These are phyloP conservation scores for Cryomyces minteri DNA, from an alignment of 495 filamentous ascomycete species.

Conservation along the genomic window DNA sequence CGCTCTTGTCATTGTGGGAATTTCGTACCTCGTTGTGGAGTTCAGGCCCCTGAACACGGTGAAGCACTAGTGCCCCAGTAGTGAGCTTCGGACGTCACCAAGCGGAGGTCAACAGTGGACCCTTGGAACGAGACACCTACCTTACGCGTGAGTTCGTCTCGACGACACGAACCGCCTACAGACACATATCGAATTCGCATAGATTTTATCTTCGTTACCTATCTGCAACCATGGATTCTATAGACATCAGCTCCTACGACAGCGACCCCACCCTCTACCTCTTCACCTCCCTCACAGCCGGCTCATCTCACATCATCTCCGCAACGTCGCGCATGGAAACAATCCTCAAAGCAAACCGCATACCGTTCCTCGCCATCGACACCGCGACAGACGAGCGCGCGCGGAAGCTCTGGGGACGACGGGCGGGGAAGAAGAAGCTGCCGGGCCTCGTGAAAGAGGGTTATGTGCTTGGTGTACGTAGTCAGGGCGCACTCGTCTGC, in stretches of 20 bases:
- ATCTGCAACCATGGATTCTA: no score
- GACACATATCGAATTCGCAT: no score
- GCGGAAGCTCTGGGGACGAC: conserved; percentile 73
- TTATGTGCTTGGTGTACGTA: conserved; percentile 64
- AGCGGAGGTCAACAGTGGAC: no score
- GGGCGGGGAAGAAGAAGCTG: conserved; percentile 61
- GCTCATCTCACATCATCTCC: conserved; percentile 93
- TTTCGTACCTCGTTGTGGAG: no score
- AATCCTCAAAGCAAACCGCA: conserved; percentile 85
- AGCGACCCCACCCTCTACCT: conserved; percentile 73
- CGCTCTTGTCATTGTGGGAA: no score
- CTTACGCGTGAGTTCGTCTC: no score
- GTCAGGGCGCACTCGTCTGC: background rate
- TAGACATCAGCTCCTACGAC: conserved; percentile 38
- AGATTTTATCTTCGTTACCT: no score
- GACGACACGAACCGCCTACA: no score
- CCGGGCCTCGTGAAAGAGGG: conserved; percentile 82
- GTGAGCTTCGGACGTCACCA: no score
- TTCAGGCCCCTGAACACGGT: no score
- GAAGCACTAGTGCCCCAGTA: no score
- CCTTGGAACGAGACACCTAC: no score
- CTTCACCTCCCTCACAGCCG: conserved; percentile 87
- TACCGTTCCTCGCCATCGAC: conserved; percentile 84
- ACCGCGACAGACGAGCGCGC: conserved; percentile 84
- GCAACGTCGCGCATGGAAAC: conserved; percentile 90